Conservation (phyloP, 2,329 filamentous ascomycete genomes). For the Aspergillus oerlinghausenensis region DNA sequence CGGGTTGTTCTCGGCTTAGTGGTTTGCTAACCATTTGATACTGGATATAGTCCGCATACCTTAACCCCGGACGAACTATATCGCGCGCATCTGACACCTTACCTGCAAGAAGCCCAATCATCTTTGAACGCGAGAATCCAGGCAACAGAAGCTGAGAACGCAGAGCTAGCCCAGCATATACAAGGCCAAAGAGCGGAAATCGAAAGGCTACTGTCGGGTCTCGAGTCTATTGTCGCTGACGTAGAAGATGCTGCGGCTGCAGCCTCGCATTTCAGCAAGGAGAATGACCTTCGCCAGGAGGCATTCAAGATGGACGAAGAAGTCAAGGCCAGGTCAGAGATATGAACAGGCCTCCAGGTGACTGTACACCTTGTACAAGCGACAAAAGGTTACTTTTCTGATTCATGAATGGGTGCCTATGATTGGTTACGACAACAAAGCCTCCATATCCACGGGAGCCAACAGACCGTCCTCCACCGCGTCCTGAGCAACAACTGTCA, state of each 20-base stretch:
- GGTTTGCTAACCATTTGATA: neutral
- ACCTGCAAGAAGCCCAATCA: slow-evolving; percentile 48
- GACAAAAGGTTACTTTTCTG: neutral
- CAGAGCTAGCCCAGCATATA: slow-evolving; percentile 48
- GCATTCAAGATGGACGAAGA: slow-evolving; percentile 43
- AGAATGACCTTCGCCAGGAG: slow-evolving; percentile 38
- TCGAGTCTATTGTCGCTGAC: slow-evolving; percentile 55
- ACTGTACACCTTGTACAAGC: neutral
- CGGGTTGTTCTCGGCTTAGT: neutral
- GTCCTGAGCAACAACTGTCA: slow-evolving; percentile 44
- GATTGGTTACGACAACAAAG: slow-evolving; percentile 25
- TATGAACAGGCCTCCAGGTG: slow-evolving; percentile 14
- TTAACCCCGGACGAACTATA: slow-evolving; percentile 54
- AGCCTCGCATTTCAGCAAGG: slow-evolving; percentile 35
- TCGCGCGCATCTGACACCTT: slow-evolving; percentile 55
- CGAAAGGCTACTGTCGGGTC: slow-evolving; percentile 47
- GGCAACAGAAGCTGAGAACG: slow-evolving; percentile 49
- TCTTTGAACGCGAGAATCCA: slow-evolving; percentile 48
- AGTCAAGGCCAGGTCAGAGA: slow-evolving; percentile 25
- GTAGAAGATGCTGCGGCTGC: slow-evolving; percentile 48
- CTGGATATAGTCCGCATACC: slow-evolving; percentile 49
- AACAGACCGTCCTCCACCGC: slow-evolving; percentile 52
- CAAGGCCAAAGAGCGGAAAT: slow-evolving; percentile 55
- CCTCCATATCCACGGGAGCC: slow-evolving; percentile 29
- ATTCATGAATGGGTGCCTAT: neutral